Evolutionary conservation across 1,139 yeast species (phyloP), one percentile per base, ranked within the genome.

Genomic region (Scheffersomyces insectosa): DNA sequence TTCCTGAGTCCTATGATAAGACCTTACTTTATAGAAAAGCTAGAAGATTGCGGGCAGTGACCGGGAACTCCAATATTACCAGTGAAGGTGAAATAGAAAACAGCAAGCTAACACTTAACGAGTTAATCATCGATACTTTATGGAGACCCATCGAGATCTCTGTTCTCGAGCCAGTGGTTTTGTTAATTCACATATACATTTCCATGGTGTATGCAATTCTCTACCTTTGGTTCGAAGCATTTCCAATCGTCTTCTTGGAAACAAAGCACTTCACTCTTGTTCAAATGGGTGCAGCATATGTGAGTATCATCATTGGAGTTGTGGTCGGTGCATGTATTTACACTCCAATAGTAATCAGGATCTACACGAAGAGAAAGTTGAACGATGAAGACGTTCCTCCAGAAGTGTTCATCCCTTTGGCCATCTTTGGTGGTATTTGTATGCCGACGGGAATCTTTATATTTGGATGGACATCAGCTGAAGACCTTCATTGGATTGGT

Each of bases 161-260:
- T 5, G 48, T 75, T 10, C 59, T 60, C 49, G 75, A 79, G 61
- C 75, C 79, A 33, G 70, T 75, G 39, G 72, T 74, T 44, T 43
- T 82, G 58, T 52, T 72, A 59, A 65, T 75, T 53, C 64, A 81
- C 52, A 29, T 77, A 13, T 81, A 82, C 57, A 64, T 77, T 50
- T 74, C 84, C 2, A 60, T 82, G 54, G 68, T 77, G 13, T 82
- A 82, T 59, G 73, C 83, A 27, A 61, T 79, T 30, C 58, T 78
- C 56, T 82, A 81, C 55, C 63, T 81, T 40, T 82, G 78, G 71
- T 79, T 82, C 52, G 87, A 82, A 58, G 83, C 82, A 0, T 77
- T 79, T 59, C 87, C 88, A 6, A 68, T 81, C 39, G 80, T 79
- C 1, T 81, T 75, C 49, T 43, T 51, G 9, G 77, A 66, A 3